A percentile compares a stretch with the other conserved stretches of the same genome.
phyloP scores from a whole-genome alignment of 1,284 basidiomycete genomes.

The Vanrija sp. region DNA sequence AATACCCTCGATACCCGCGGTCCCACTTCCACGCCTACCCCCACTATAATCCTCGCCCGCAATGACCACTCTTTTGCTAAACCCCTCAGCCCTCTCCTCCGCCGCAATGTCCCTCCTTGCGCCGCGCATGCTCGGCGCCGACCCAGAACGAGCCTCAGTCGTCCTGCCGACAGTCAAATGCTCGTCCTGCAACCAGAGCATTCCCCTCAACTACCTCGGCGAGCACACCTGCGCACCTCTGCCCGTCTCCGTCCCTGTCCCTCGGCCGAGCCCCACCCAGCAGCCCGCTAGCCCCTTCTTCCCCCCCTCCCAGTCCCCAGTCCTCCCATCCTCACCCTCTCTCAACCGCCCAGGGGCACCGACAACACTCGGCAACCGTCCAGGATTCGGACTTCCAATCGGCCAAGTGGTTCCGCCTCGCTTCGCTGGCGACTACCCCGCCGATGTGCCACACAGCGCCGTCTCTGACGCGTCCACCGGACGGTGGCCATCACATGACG shows the following conservation, averaged over 20 bases:
- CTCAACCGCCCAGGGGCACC: constrained; percentile 1
- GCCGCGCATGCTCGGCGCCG: constrained; percentile 9
- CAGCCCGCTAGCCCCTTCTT: constrained; percentile 41
- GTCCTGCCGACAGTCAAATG: constrained; percentile 76
- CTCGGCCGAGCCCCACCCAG: background rate
- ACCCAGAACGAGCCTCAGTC: constrained; percentile 61
- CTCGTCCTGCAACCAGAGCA: constrained; percentile 65
- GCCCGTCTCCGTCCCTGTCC: constrained; percentile 11
- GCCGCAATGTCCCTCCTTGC: constrained; percentile 15
- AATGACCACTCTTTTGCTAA: too few relatives aligned
- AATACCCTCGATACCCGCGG: too few relatives aligned
- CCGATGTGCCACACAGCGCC: constrained; percentile 12
- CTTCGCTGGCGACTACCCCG: constrained; percentile 9
- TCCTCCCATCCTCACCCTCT: constrained; percentile 8
- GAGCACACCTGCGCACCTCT: constrained; percentile 63
- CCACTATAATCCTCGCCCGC: too few relatives aligned
- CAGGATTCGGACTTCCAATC: background rate
- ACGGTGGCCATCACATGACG: constrained; percentile 24
- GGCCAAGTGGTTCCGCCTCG: background rate
- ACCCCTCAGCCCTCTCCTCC: too few relatives aligned
- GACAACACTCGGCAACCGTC: background rate
- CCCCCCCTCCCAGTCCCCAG: constrained; percentile 14
- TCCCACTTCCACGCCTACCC: too few relatives aligned
- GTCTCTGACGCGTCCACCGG: constrained; percentile 4
- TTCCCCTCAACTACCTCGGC: constrained; percentile 64